phyloP scores from a whole-genome alignment of 108 stramenopile genomes.

The Tribonema minus region DNA sequence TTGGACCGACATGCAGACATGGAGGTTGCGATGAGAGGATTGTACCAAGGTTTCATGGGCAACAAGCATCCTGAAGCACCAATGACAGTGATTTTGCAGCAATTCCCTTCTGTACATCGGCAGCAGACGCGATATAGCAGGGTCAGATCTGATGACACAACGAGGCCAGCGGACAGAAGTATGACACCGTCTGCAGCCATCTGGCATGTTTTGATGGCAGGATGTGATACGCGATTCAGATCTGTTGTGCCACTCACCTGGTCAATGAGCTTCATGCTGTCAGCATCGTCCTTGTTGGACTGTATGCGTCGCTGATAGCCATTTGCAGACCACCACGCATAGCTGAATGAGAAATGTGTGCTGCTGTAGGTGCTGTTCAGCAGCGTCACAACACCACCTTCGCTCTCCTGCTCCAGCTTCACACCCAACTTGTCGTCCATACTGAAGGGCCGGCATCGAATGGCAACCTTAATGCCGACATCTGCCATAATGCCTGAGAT shows the following conservation, averaged over 20 bases:
- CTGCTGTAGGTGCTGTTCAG: slow-evolving; percentile 53
- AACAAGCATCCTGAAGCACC: background rate
- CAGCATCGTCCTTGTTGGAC: slow-evolving; percentile 35
- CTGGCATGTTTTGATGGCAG: background rate
- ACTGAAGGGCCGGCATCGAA: slow-evolving; percentile 55
- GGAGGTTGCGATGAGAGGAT: background rate
- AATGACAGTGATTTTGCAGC: background rate
- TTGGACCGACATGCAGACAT: too few species aligned
- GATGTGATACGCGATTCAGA: background rate
- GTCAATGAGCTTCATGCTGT: slow-evolving; percentile 39
- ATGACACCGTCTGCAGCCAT: too few species aligned
- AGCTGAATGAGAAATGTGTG: slow-evolving; percentile 57
- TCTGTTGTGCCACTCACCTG: background rate
- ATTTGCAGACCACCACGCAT: slow-evolving; percentile 60
- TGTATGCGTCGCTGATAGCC: slow-evolving; percentile 41
- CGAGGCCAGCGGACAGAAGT: background rate
- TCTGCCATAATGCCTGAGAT: too few species aligned
- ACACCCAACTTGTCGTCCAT: slow-evolving; percentile 50
- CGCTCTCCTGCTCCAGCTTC: background rate
- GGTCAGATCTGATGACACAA: background rate
- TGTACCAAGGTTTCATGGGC: background rate
- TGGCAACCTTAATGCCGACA: slow-evolving; percentile 51
- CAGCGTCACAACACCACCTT: background rate
- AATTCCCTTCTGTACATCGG: background rate
- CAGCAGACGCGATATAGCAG: background rate